phyloP scores from a whole-genome alignment of 495 filamentous ascomycete species.

The Podospora pseudocomata region DNA sequence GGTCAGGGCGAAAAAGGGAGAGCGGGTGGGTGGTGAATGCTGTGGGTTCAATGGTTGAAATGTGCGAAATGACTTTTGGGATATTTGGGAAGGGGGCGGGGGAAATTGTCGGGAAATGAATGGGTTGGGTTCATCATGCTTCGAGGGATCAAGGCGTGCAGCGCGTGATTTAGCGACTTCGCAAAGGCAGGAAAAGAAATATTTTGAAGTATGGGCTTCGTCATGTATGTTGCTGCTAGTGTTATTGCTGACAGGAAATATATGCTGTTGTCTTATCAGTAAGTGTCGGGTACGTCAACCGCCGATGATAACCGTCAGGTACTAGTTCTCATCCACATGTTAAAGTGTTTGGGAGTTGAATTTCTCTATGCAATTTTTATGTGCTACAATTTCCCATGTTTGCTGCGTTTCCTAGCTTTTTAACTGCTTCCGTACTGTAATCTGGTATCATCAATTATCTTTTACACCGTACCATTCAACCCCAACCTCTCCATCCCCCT shows the following conservation, averaged over 20 bases:
- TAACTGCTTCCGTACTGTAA: not conserved
- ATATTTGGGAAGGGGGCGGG: not conserved
- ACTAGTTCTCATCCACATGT: not conserved
- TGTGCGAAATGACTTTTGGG: not conserved
- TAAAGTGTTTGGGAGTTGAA: too few relatives aligned
- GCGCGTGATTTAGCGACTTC: not conserved
- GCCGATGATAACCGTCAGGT: not conserved
- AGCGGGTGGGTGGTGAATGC: not conserved
- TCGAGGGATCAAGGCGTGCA: not conserved
- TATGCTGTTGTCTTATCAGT: not conserved
- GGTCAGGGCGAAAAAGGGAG: not conserved
- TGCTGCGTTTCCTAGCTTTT: not conserved
- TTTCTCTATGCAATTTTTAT: not conserved
- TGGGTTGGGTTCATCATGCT: not conserved
- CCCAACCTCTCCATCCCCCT: slow-evolving; percentile 2
- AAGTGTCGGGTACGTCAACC: not conserved
- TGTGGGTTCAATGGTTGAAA: not conserved
- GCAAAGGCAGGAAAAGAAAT: not conserved
- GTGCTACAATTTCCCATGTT: not conserved
- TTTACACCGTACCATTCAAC: not conserved
- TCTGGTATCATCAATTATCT: not conserved
- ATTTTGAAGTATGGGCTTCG: not conserved
- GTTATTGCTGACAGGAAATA: not conserved
- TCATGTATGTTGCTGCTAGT: not conserved
- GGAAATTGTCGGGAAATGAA: not conserved